Percentiles rank a stretch among this genome's conserved stretches.
These are phyloP conservation scores for Hypoxylon sp. DNA, from an alignment of 2,329 filamentous ascomycete species.

Conservation along the genomic window DNA sequence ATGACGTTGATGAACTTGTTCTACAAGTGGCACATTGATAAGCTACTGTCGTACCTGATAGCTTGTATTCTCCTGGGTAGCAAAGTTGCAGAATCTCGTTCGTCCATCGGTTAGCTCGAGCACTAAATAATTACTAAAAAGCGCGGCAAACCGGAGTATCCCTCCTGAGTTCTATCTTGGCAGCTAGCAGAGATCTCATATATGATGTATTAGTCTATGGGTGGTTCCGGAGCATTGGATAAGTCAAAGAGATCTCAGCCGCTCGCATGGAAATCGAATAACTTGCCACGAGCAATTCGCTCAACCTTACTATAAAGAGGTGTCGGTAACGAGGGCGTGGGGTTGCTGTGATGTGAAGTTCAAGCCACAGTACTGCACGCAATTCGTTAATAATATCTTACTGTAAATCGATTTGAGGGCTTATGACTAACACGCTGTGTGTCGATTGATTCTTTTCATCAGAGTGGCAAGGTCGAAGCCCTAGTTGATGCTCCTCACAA, in stretches of 20 bases:
- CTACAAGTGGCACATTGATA: slow-evolving; percentile 4
- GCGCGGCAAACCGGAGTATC: background rate
- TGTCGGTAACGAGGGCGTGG: slow-evolving; percentile 1
- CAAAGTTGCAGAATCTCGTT: slow-evolving; percentile 2
- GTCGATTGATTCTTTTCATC: background rate
- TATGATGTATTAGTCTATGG: too few species aligned
- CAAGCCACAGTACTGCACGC: background rate
- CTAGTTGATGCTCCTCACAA: slow-evolving; percentile 2
- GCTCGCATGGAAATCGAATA: background rate
- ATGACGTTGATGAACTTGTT: slow-evolving; percentile 4
- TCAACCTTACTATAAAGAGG: background rate
- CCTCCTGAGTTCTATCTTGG: slow-evolving; percentile 12
- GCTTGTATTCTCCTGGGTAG: background rate
- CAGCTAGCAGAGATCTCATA: background rate
- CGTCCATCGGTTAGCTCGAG: slow-evolving; percentile 2
- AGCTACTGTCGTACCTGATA: background rate
- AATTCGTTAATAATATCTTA: background rate
- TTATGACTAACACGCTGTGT: background rate
- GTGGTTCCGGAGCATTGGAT: background rate
- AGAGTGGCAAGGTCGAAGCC: background rate
- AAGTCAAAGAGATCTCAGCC: background rate
- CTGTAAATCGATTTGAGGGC: background rate
- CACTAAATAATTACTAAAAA: slow-evolving; percentile 5
- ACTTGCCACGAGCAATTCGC: background rate
- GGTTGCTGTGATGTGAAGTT: background rate